These are phyloP conservation scores for Coffea humblotiana DNA, from an alignment of 305 asterid genomes.

Conservation along the genomic window DNA sequence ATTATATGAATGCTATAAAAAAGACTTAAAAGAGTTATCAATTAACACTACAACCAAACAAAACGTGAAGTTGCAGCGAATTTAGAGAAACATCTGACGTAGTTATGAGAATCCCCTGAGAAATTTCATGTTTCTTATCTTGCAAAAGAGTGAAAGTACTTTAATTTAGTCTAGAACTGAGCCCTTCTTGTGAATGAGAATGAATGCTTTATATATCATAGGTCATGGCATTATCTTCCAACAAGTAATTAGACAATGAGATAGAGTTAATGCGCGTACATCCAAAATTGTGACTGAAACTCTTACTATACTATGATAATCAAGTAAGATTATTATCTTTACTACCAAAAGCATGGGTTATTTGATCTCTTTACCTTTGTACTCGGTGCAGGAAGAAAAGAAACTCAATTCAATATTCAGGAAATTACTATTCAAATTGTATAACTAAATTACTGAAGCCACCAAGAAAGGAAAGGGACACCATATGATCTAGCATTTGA, in stretches of 20 bases:
- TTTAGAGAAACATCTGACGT: neutral
- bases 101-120: too few species aligned
- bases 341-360: neutral
- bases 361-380: neutral
- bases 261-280: too few species aligned
- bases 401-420: neutral
- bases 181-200: neutral
- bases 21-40: too few species aligned
- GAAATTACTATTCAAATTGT: neutral
- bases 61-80: neutral
- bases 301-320: too few species aligned
- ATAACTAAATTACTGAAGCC: neutral
- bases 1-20: too few species aligned
- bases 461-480: neutral
- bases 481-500: neutral
- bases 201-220: too few species aligned
- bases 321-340: too few species aligned
- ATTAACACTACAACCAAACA: neutral
- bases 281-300: too few species aligned
- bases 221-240: too few species aligned
- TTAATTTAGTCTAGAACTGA: neutral
- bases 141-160: neutral
- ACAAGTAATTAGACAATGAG: too few species aligned
- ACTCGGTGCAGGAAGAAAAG: neutral
- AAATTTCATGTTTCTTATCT: neutral